Percentiles rank a stretch among this genome's conserved stretches.
These are phyloP conservation scores for Entomortierella lignicola DNA, from an alignment of 192 early-diverging fungal genomes.

Conservation along the genomic window DNA sequence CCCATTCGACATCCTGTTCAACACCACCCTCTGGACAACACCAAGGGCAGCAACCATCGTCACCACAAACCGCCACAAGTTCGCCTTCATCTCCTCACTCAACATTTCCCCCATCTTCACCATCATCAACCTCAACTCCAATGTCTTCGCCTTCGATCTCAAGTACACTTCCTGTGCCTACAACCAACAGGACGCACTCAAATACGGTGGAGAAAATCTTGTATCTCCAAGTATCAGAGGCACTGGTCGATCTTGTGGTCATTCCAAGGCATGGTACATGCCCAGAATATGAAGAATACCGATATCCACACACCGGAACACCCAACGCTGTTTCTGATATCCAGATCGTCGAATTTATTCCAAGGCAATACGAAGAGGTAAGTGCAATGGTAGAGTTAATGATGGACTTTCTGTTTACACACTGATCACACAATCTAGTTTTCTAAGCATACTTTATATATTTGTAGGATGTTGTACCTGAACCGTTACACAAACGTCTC, in stretches of 20 bases:
- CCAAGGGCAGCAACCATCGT: background rate
- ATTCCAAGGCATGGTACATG: constrained; percentile 57
- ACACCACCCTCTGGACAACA: background rate
- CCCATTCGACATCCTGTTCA: background rate
- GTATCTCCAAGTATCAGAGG: constrained; percentile 69
- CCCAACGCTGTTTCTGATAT: constrained; percentile 65
- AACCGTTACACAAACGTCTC: constrained; percentile 59
- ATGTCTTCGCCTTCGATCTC: constrained; percentile 9
- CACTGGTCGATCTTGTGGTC: constrained; percentile 64
- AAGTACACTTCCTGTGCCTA: constrained; percentile 1
- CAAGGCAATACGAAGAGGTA: constrained; percentile 31
- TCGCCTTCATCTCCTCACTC: constrained; percentile 6
- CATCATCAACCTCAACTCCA: background rate
- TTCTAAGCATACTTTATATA: no score
- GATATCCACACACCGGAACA: constrained; percentile 73
- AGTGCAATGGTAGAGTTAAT: background rate
- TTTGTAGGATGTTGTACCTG: constrained; percentile 35
- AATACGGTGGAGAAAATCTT: constrained; percentile 61
- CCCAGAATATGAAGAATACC: constrained; percentile 59
- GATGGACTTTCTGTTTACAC: background rate
- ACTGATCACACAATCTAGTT: no score
- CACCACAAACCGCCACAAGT: background rate
- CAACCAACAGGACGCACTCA: background rate
- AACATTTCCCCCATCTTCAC: background rate
- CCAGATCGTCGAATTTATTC: constrained; percentile 66